phyloP scores from a whole-genome alignment of 1,284 basidiomycete species.

The Cystobasidium slooffiae region DNA sequence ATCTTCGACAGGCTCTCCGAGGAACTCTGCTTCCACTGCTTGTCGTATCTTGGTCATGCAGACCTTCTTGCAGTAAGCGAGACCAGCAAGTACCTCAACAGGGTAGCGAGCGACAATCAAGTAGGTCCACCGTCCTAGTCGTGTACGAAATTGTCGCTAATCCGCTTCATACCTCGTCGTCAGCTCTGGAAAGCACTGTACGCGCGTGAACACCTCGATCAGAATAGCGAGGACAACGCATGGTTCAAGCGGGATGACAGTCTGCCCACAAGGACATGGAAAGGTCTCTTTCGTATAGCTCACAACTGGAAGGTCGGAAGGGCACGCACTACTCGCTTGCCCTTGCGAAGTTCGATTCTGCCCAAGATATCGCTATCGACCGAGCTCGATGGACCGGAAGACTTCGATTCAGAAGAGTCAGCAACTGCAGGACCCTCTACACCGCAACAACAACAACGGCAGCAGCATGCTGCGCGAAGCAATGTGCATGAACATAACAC shows the following conservation, averaged over 20 bases:
- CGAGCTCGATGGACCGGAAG: neutral
- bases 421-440: no score
- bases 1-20: slow-evolving; percentile 20
- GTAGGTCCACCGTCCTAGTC: neutral
- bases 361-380: neutral
- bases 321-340: slow-evolving; percentile 40
- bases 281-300: slow-evolving; percentile 49
- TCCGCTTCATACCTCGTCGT: neutral
- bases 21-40: slow-evolving; percentile 32
- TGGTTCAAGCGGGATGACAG: slow-evolving; percentile 5
- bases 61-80: slow-evolving; percentile 26
- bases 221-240: neutral
- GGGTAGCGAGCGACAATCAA: slow-evolving; percentile 32
- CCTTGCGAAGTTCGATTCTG: slow-evolving; percentile 4
- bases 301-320: slow-evolving; percentile 49
- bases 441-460: neutral
- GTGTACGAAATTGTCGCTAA: neutral
- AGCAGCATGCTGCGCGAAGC: neutral
- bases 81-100: slow-evolving; percentile 22
- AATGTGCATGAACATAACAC: neutral
- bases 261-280: slow-evolving; percentile 45
- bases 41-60: slow-evolving; percentile 16
- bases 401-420: neutral
- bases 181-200: slow-evolving; percentile 50
- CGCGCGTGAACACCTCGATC: slow-evolving; percentile 37